Conservation (phyloP, 345 rosid species). For the Ricinus communis region DNA sequence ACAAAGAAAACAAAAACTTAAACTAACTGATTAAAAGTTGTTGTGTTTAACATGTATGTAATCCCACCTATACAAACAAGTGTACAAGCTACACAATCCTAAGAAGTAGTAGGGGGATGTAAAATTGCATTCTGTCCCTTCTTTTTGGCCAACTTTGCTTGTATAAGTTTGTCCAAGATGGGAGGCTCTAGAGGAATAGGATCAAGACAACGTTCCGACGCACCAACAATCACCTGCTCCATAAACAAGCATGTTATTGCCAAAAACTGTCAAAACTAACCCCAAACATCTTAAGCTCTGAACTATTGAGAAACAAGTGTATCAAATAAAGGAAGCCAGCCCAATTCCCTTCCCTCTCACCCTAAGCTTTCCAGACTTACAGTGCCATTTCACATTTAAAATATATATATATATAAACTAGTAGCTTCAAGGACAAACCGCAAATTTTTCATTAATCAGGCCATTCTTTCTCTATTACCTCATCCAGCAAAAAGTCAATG, state of each 20-base stretch:
- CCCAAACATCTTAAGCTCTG: not conserved
- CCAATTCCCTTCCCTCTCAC: not conserved
- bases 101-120: not conserved
- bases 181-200: constrained; percentile 90
- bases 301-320: not conserved
- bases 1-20: not conserved
- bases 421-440: constrained; percentile 6
- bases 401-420: not conserved
- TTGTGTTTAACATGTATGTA: not conserved
- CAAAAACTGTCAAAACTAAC: not conserved
- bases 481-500: constrained; percentile 88
- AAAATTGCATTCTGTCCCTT: constrained; percentile 46
- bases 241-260: constrained; percentile 1
- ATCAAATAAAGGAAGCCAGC: not conserved
- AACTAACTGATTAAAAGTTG: not conserved
- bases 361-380: not conserved
- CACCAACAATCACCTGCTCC: constrained; percentile 86
- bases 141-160: constrained; percentile 69
- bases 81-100: not conserved
- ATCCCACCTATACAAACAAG: not conserved
- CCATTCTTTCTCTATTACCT: constrained; percentile 46
- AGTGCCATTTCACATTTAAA: not conserved
- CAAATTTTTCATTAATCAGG: not conserved
- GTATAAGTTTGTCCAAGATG: constrained; percentile 89
- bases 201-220: constrained; percentile 92